Conservation (phyloP, 176 grass and related monocot species). For the Leersia perrieri region DNA sequence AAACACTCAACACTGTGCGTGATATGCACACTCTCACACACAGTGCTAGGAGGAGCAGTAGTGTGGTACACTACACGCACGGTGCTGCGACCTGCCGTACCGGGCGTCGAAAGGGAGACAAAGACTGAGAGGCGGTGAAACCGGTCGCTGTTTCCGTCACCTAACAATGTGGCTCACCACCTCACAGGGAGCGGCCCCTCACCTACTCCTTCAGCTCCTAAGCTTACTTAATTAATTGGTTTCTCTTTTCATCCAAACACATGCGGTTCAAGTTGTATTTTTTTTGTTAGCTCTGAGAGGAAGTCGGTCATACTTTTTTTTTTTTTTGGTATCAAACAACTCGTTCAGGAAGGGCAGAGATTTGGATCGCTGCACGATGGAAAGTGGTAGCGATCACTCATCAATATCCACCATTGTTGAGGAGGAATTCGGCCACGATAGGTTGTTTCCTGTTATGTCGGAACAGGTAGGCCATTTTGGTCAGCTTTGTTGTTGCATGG, state of each 20-base stretch:
- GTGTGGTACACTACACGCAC: neutral
- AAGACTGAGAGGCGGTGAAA: neutral
- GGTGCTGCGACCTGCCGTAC: neutral
- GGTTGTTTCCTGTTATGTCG: neutral
- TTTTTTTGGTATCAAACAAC: neutral
- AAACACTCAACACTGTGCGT: neutral
- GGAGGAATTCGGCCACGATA: neutral
- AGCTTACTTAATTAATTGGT: neutral
- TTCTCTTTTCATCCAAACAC: neutral
- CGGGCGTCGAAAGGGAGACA: neutral
- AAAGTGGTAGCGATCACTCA: neutral
- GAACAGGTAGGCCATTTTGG: neutral
- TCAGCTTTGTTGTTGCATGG: neutral
- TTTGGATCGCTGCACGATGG: neutral
- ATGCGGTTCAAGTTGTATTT: neutral
- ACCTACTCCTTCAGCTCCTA: neutral
- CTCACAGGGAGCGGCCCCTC: conserved; percentile 1
- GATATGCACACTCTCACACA: neutral
- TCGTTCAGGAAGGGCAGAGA: neutral
- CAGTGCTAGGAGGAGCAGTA: too few relatives aligned
- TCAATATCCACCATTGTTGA: neutral
- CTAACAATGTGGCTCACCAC: neutral
- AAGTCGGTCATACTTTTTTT: neutral
- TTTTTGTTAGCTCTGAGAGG: neutral
- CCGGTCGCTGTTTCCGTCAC: neutral